phyloP scores from a whole-genome alignment of 2,329 filamentous ascomycete species.

The Colletotrichum orbiculare region DNA sequence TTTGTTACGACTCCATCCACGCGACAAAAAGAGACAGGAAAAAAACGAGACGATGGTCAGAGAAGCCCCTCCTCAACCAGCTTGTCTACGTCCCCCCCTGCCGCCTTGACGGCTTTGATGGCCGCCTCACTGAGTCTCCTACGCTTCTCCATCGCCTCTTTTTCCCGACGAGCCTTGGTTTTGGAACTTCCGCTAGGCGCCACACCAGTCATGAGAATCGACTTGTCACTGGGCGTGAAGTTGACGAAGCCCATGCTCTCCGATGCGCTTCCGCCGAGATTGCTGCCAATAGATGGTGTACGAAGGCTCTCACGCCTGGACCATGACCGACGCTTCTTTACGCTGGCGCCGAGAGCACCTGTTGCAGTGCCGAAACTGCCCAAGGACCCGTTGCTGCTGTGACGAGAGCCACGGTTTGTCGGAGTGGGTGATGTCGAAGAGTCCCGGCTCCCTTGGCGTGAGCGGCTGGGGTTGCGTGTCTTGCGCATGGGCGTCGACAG shows the following conservation, averaged over 20 bases:
- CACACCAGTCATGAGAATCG: slow-evolving; percentile 86
- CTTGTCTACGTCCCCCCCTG: slow-evolving; percentile 73
- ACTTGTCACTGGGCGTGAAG: slow-evolving; percentile 84
- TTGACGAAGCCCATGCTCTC: slow-evolving; percentile 80
- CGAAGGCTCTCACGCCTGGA: slow-evolving; percentile 42
- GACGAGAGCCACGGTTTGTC: slow-evolving; percentile 44
- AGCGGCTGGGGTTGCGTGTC: slow-evolving; percentile 49
- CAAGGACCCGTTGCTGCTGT: slow-evolving; percentile 53
- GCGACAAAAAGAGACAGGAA: neutral
- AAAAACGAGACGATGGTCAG: slow-evolving; percentile 44
- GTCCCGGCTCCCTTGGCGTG: slow-evolving; percentile 38
- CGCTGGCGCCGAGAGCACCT: slow-evolving; percentile 52
- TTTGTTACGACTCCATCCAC: slow-evolving; percentile 2
- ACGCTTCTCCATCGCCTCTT: slow-evolving; percentile 84
- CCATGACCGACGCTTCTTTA: slow-evolving; percentile 50
- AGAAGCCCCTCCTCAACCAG: slow-evolving; percentile 61
- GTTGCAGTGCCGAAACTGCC: slow-evolving; percentile 43
- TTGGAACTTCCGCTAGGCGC: slow-evolving; percentile 92
- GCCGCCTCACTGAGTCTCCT: slow-evolving; percentile 75
- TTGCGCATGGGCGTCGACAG: slow-evolving; percentile 56
- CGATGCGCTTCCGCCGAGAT: slow-evolving; percentile 43
- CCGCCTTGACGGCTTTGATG: slow-evolving; percentile 74
- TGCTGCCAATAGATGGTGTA: slow-evolving; percentile 42
- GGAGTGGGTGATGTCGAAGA: slow-evolving; percentile 52
- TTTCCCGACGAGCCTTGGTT: slow-evolving; percentile 92